A percentile compares a stretch with the other conserved stretches of the same genome.
Evolutionary conservation across 805 yeast genomes (phyloP).

Genomic region (Candida vartiovaarae): DNA sequence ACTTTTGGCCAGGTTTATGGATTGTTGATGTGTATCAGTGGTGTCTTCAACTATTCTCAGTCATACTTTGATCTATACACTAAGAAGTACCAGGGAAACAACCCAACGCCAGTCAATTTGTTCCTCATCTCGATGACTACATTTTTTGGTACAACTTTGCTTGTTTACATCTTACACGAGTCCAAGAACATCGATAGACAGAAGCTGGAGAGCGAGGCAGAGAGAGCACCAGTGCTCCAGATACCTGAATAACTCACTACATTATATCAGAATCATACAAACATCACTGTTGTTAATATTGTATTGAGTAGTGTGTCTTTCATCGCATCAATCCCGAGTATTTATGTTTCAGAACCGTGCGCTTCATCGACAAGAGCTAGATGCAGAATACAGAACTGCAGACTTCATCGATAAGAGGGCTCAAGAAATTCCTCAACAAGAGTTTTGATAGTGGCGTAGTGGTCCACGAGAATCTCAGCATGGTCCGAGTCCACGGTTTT

Average conservation of each 20-base stretch:
- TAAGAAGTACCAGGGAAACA: constrained; percentile 56
- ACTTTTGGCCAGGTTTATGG: constrained; percentile 94
- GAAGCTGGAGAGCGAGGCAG: constrained; percentile 57
- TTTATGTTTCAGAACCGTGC: no score
- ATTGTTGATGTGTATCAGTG: constrained; percentile 72
- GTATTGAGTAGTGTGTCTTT: neutral
- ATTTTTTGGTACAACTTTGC: constrained; percentile 25
- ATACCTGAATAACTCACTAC: constrained; percentile 30
- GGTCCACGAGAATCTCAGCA: constrained; percentile 4
- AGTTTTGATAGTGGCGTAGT: constrained; percentile 2
- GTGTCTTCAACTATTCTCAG: constrained; percentile 71
- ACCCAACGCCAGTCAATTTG: constrained; percentile 75
- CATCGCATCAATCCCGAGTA: no score
- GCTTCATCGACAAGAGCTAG: neutral
- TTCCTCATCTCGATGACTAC: constrained; percentile 48
- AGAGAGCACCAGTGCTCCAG: constrained; percentile 42
- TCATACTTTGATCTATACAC: constrained; percentile 63
- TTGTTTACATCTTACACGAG: constrained; percentile 28
- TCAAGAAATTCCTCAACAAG: neutral
- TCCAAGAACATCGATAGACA: constrained; percentile 38
- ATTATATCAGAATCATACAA: neutral
- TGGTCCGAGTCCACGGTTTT: constrained; percentile 5
- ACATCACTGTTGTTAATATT: neutral
- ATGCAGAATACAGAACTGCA: no score
- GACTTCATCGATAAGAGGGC: no score